phyloP scores from a whole-genome alignment of 148 eudicot genomes.

The Camellia sinensis region DNA sequence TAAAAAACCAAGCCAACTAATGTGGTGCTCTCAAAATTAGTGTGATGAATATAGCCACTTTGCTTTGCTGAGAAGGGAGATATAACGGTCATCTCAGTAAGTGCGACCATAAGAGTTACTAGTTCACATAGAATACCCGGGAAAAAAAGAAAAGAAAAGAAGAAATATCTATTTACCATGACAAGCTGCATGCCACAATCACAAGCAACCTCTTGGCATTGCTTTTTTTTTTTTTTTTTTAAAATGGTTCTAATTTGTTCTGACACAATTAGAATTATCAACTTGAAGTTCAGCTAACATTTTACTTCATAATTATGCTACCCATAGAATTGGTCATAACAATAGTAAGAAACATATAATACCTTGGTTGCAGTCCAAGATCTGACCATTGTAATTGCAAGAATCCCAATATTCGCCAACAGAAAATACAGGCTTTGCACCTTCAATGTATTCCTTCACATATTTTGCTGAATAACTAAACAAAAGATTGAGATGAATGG shows the following conservation, averaged over 20 bases:
- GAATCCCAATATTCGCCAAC: conserved; percentile 98
- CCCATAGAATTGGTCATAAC: neutral
- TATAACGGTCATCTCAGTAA: neutral
- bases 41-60: neutral
- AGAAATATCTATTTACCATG: neutral
- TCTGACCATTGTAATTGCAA: conserved; percentile 68
- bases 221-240: neutral
- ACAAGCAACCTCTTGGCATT: neutral
- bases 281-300: neutral
- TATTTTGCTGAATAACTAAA: conserved; percentile 72
- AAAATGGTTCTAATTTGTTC: neutral
- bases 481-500: conserved; percentile 15
- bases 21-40: neutral
- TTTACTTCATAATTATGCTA: neutral
- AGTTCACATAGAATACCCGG: neutral
- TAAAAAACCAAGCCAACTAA: neutral
- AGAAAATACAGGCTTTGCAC: conserved; percentile 70
- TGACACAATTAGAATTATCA: neutral
- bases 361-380: conserved; percentile 87
- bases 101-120: neutral
- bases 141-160: neutral
- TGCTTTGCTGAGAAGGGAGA: neutral
- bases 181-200: neutral
- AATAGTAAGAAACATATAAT: neutral
- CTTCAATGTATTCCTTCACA: conserved; percentile 78